Conservation (phyloP, 148 eudicot species). For the Spergularia marina region DNA sequence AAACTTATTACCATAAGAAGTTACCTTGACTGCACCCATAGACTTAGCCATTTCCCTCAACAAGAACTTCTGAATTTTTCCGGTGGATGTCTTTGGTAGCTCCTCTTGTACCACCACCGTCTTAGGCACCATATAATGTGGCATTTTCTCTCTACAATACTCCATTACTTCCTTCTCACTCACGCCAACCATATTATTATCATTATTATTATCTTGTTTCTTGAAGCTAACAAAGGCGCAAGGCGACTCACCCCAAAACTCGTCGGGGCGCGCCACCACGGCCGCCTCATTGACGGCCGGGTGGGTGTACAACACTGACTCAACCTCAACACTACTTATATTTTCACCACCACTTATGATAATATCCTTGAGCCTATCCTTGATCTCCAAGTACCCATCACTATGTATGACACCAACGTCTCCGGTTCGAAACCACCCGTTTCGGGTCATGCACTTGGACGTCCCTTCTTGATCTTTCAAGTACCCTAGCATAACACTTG, state of each 20-base stretch:
- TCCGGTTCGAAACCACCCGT: conserved; percentile 71
- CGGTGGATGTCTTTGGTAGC: conserved; percentile 66
- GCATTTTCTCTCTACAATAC: conserved; percentile 51
- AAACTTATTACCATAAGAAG: conserved; percentile 17
- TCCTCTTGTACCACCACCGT: conserved; percentile 51
- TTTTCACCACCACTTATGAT: conserved; percentile 49
- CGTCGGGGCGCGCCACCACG: conserved; percentile 38
- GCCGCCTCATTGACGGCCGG: conserved; percentile 38
- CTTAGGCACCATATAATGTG: conserved; percentile 60
- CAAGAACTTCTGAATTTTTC: conserved; percentile 56
- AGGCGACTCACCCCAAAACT: conserved; percentile 45
- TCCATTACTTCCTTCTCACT: conserved; percentile 41
- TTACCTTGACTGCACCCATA: conserved; percentile 28
- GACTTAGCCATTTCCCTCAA: conserved; percentile 47
- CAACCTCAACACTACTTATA: conserved; percentile 37
- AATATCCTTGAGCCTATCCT: conserved; percentile 58
- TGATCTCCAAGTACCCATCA: conserved; percentile 67
- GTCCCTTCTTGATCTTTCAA: conserved; percentile 50
- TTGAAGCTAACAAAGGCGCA: conserved; percentile 52
- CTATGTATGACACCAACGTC: conserved; percentile 64
- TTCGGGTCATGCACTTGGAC: conserved; percentile 28
- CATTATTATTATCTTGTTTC: neutral
- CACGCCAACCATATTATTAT: neutral
- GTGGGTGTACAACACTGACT: conserved; percentile 33
- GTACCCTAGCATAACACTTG: conserved; percentile 57